These are phyloP conservation scores for Punica granatum DNA, from an alignment of 345 rosid species.

Conservation along the genomic window DNA sequence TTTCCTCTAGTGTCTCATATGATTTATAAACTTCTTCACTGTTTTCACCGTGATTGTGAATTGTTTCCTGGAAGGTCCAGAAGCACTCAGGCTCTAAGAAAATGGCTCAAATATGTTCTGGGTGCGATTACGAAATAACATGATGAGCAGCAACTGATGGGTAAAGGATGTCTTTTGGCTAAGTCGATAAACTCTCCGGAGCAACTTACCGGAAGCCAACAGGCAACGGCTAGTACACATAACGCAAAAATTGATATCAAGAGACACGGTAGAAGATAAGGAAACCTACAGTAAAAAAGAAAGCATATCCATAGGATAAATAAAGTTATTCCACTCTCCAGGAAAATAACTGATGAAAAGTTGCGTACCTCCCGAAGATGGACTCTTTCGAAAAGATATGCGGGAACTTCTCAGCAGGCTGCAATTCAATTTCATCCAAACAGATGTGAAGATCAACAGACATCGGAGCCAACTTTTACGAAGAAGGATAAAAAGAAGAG, in stretches of 20 bases:
- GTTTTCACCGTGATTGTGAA: constrained; percentile 30
- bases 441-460: neutral
- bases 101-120: neutral
- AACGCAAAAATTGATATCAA: constrained; percentile 52
- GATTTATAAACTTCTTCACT: constrained; percentile 9
- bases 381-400: constrained; percentile 40
- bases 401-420: constrained; percentile 76
- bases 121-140: no score
- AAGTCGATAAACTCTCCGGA: neutral
- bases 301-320: constrained; percentile 4
- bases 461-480: neutral
- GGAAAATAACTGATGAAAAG: neutral
- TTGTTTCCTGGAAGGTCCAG: constrained; percentile 31
- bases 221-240: constrained; percentile 32
- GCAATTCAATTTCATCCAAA: constrained; percentile 3
- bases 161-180: no score
- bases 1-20: constrained; percentile 12
- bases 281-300: constrained; percentile 42
- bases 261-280: constrained; percentile 74
- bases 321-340: no score
- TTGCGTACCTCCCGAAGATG: constrained; percentile 52
- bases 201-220: constrained; percentile 57
- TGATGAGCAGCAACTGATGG: no score
- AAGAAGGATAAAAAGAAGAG: neutral
- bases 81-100: neutral